Conservation (phyloP, 2,329 filamentous ascomycete genomes). For the Ramichloridium luteum region DNA sequence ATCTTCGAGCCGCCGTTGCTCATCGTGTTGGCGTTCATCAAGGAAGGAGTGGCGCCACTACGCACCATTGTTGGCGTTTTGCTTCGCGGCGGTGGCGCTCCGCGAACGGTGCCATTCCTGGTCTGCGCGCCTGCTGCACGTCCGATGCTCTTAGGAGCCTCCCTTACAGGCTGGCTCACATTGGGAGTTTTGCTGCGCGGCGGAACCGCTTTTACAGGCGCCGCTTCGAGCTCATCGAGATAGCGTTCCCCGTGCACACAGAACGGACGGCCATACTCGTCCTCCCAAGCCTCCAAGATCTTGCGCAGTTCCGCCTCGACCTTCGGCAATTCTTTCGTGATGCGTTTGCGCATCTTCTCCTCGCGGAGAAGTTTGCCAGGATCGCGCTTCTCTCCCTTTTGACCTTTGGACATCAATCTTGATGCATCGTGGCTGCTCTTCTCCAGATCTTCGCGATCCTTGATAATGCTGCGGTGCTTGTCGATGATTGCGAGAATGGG, state of each 20-base stretch:
- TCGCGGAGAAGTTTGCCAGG: slow-evolving; percentile 86
- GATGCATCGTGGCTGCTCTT: slow-evolving; percentile 91
- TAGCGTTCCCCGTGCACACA: slow-evolving; percentile 86
- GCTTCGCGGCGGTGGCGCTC: slow-evolving; percentile 29
- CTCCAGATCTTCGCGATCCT: slow-evolving; percentile 77
- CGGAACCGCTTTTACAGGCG: slow-evolving; percentile 47
- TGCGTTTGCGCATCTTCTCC: slow-evolving; percentile 97
- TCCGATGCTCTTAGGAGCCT: slow-evolving; percentile 21
- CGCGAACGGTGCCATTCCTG: slow-evolving; percentile 30
- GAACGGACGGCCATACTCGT: slow-evolving; percentile 88
- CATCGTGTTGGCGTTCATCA: not conserved
- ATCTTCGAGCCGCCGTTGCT: slow-evolving; percentile 10
- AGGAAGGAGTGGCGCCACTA: not conserved
- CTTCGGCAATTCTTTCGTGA: slow-evolving; percentile 90
- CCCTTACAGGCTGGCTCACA: slow-evolving; percentile 14
- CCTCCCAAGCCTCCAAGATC: slow-evolving; percentile 75
- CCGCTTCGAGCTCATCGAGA: slow-evolving; percentile 65
- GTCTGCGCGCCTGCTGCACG: slow-evolving; percentile 15
- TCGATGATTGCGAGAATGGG: slow-evolving; percentile 75
- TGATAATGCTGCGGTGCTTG: slow-evolving; percentile 66
- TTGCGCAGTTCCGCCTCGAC: slow-evolving; percentile 72
- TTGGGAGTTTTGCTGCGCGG: slow-evolving; percentile 52
- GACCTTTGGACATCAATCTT: slow-evolving; percentile 76
- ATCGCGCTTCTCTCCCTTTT: slow-evolving; percentile 88
- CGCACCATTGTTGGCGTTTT: slow-evolving; percentile 30